Evolutionary conservation across 352 stramenopile genomes (phyloP), one percentile per base, ranked within the genome.

Genomic region (Albugo laibachii): DNA sequence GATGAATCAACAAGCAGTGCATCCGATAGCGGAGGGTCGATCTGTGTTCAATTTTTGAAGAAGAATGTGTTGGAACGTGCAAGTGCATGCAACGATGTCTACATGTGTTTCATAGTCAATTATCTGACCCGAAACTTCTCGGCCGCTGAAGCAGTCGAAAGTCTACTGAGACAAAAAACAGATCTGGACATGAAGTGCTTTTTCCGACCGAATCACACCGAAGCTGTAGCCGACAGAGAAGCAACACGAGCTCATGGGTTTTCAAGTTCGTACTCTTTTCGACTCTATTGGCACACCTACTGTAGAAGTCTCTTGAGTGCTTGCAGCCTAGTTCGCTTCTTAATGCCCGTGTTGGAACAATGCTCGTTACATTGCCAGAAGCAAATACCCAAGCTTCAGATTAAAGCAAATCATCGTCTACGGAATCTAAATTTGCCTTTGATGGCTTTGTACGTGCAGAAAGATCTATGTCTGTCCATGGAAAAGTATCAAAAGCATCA

Each of bases 51-150:
- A 18, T 88, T 83, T 50, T 51, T 88, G n/a, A 68, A 58, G 44
- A 71, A 61, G 1, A 55, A 58, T 2, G 61, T 92, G 5, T 70
- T 60, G 59, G 52, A 45, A 21, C 74, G 64, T 36, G 71, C 76
- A 15, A 54, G 46, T n/a, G 45, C 51, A 8, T 62, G 58, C 55
- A 65, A 63, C 12, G 78, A 92, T 48, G 49, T 88, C 12, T 92
- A 86, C 50, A 77, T 76, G 62, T 58, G 62, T 16, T 87, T 86
- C 44, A 41, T 92, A 21, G 70, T 83, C 2, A 76, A 75, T 53
- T 80, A 81, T 36, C 63, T 81, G 5, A 27, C 66, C 13, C 66
- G 68, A 6, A 71, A 83, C 24, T 31, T 31, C 24, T 31, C 24
- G 24, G 24, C 8, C 24, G 8, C 8, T 31, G 24, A 31, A 31